Base-by-base conservation (phyloP, 2,329 filamentous ascomycete genomes). In the Talaromyces rugulosus region DNA sequence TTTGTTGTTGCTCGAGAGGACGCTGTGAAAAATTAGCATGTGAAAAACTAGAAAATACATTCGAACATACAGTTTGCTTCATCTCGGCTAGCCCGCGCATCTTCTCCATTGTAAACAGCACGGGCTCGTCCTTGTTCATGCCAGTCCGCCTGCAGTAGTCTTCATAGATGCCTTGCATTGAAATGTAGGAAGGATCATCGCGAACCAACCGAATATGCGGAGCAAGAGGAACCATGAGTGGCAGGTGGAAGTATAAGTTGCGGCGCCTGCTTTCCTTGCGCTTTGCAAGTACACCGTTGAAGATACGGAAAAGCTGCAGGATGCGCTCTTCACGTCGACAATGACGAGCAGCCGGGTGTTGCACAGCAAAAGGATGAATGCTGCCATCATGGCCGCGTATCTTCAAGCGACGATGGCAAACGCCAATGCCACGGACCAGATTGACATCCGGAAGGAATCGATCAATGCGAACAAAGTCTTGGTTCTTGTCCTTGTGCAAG, bases 381-480 rank as follows among this genome's bases (percentile, higher is more conserved):
- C 93, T 98, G 67, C 96, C 95, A 77, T 99, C 96, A 72, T 98
- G 94, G 16, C 95, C 96, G 66, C 96, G 90, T 74, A 99, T 98
- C 80, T 92, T 96, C 68, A 99, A 84, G 54, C 96, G 87, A 34
- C 95, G 87, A 77, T 98, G 94, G 57, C 94, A 98, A 33, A 93
- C 89, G 60, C 92, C 92, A 69, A 96, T 92, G 9, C 89, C 91
- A 60, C 95, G 89, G 50, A 99, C 91, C 58, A 98, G 83, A 69
- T 99, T 94, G 23, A 99, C 92, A 66, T 95, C 91, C 9, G 96
- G 93, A 69, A 99, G 79, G 85, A 99, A 99, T 28, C 94, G 89
- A 75, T 99, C 96, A 67, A 99, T 98, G 53, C 93, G 89, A 67
- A 99, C 89, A 73, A 99, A 99, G 75, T 99, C 95, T 70, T 96